A percentile compares a stretch with the other conserved stretches of the same genome.
phyloP scores from a whole-genome alignment of 2,329 filamentous ascomycete species.

The Colletotrichum lentis region DNA sequence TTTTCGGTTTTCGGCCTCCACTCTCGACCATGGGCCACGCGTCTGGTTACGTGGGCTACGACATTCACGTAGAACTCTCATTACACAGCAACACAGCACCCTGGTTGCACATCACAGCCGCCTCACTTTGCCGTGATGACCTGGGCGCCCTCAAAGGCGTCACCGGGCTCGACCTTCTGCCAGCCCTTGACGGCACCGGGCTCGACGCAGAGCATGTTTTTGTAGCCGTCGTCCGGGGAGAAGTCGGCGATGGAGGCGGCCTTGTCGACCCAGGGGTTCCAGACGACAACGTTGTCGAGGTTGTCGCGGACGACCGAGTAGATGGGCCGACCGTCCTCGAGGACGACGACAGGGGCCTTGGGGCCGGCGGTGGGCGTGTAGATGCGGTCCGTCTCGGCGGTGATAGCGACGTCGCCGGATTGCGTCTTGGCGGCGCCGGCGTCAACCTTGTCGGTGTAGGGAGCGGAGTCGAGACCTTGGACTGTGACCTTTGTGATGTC shows the following conservation, averaged over 20 bases:
- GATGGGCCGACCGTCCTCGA: conserved; percentile 68
- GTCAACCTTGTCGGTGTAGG: conserved; percentile 86
- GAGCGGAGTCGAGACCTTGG: conserved; percentile 76
- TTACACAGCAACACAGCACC: too few relatives aligned
- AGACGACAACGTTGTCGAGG: conserved; percentile 87
- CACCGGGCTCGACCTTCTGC: conserved; percentile 84
- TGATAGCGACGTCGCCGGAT: conserved; percentile 71
- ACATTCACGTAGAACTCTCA: too few relatives aligned
- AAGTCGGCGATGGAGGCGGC: conserved; percentile 85
- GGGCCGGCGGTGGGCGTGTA: conserved; percentile 77
- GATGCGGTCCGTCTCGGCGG: conserved; percentile 84
- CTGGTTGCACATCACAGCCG: too few relatives aligned
- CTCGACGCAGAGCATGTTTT: conserved; percentile 94
- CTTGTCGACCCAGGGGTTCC: conserved; percentile 96
- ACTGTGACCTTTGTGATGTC: conserved; percentile 80
- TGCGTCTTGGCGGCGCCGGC: conserved; percentile 70
- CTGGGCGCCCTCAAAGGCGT: conserved; percentile 70
- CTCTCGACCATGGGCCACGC: neutral
- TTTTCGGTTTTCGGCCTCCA: neutral
- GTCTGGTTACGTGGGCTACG: too few relatives aligned
- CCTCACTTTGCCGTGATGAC: conserved; percentile 50
- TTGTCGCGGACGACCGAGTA: conserved; percentile 85
- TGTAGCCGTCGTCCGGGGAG: conserved; percentile 85
- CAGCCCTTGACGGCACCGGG: conserved; percentile 83
- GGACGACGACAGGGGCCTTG: conserved; percentile 64